Evolutionary conservation across 2,329 filamentous ascomycete species (phyloP).

Genomic region (Aspergillus versicolor): DNA sequence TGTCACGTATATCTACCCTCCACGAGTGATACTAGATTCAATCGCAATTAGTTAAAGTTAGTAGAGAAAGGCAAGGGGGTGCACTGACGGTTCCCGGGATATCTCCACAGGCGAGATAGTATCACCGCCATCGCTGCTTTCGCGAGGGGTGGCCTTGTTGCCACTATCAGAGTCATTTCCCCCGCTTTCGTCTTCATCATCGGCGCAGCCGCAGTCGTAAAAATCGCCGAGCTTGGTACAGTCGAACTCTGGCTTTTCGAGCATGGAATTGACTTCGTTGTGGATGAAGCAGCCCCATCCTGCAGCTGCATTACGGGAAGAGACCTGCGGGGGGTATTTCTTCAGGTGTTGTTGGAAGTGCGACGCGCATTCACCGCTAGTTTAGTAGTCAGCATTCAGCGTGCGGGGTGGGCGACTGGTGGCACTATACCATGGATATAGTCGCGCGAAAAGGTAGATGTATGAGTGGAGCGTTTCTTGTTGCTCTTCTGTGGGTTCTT

Average conservation of each 20-base stretch:
- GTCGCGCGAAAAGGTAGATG: constrained; percentile 62
- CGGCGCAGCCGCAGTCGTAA: constrained; percentile 65
- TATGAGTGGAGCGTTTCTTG: constrained; percentile 59
- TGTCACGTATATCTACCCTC: constrained; percentile 18
- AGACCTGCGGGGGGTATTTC: constrained; percentile 65
- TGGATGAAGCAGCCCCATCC: constrained; percentile 67
- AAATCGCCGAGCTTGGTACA: constrained; percentile 65
- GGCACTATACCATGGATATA: constrained; percentile 60
- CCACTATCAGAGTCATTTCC: constrained; percentile 7
- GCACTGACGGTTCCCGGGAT: constrained; percentile 36
- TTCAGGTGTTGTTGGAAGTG: constrained; percentile 62
- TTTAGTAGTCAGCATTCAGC: constrained; percentile 11
- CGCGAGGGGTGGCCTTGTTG: constrained; percentile 10
- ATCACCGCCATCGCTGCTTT: constrained; percentile 3
- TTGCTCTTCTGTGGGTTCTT: constrained; percentile 61
- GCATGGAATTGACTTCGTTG: constrained; percentile 64
- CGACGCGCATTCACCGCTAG: constrained; percentile 62
- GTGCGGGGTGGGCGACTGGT: neutral
- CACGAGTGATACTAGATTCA: constrained; percentile 26
- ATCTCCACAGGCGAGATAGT: constrained; percentile 32
- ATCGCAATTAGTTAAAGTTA: constrained; percentile 16
- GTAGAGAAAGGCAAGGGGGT: constrained; percentile 3
- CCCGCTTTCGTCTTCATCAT: constrained; percentile 55
- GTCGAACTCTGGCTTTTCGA: constrained; percentile 62
- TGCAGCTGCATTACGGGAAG: constrained; percentile 60